Evolutionary conservation across 345 rosid species (phyloP).

Genomic region (Mangifera indica): DNA sequence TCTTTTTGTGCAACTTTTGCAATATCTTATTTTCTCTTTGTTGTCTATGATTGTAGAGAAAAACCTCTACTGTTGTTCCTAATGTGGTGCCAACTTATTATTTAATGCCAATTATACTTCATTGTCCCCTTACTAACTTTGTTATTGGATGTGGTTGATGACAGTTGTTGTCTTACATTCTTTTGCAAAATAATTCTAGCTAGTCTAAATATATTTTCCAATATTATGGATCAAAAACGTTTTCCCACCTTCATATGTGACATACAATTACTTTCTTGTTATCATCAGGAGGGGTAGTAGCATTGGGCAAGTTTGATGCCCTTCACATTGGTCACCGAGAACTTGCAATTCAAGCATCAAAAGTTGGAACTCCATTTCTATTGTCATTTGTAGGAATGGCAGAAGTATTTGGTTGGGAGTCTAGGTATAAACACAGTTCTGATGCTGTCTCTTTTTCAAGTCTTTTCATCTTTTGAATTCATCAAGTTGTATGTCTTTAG

Average conservation of each 20-base stretch:
- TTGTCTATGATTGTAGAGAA: not conserved
- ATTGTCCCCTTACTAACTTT: not conserved
- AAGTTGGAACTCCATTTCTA: conserved; percentile 71
- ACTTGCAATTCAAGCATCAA: conserved; percentile 92
- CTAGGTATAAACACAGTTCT: conserved; percentile 49
- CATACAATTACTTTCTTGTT: conserved; percentile 4
- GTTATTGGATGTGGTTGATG: not conserved
- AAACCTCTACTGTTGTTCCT: not conserved
- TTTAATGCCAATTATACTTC: not conserved
- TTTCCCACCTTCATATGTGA: not conserved
- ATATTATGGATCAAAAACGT: not conserved
- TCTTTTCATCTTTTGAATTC: not conserved
- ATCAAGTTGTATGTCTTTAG: not conserved
- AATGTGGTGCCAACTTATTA: not conserved
- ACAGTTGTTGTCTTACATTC: not conserved
- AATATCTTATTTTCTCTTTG: not conserved
- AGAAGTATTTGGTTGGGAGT: conserved; percentile 92
- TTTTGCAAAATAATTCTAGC: not conserved
- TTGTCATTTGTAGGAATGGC: conserved; percentile 92
- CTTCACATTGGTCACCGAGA: conserved; percentile 91
- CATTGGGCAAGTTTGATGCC: conserved; percentile 97
- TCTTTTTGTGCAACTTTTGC: not conserved
- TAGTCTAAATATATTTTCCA: not conserved
- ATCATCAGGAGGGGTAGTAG: conserved; percentile 79
- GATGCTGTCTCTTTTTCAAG: conserved; percentile 7